phyloP scores from a whole-genome alignment of 2,329 filamentous ascomycete genomes.

The Epichloe bromicola region DNA sequence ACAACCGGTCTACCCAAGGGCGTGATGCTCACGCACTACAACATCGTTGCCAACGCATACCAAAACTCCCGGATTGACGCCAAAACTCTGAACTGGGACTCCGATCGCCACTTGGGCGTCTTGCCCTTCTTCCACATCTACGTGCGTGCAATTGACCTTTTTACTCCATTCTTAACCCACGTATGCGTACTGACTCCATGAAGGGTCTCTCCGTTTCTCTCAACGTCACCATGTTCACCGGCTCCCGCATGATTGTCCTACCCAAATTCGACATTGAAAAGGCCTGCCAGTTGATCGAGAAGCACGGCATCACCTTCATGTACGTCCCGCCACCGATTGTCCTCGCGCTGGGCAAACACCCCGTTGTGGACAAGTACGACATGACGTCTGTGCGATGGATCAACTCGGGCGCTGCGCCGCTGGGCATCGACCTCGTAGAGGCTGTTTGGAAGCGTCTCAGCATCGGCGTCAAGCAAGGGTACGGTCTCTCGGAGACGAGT shows the following conservation, averaged over 20 bases:
- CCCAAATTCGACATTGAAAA: conserved; percentile 67
- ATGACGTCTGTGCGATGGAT: conserved; percentile 67
- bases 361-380: conserved; percentile 67
- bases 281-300: conserved; percentile 66
- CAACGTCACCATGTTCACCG: conserved; percentile 30
- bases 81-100: conserved; percentile 41
- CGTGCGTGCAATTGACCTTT: conserved; percentile 29
- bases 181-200: neutral
- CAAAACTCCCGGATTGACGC: conserved; percentile 43
- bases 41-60: conserved; percentile 63
- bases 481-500: conserved; percentile 78
- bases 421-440: conserved; percentile 69
- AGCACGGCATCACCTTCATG: conserved; percentile 59
- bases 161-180: neutral
- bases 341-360: conserved; percentile 67
- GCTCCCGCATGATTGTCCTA: conserved; percentile 61
- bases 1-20: conserved; percentile 89
- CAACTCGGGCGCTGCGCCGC: conserved; percentile 76
- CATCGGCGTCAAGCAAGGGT: conserved; percentile 81
- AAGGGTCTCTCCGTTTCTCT: conserved; percentile 22
- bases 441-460: conserved; percentile 61
- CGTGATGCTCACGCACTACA: conserved; percentile 72
- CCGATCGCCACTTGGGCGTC: conserved; percentile 65
- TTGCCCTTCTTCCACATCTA: conserved; percentile 90
- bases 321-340: conserved; percentile 81